A percentile compares a stretch with the other conserved stretches of the same genome.
These are phyloP conservation scores for Tephrocybe rancida DNA, from an alignment of 768 basidiomycete genomes.

Conservation along the genomic window DNA sequence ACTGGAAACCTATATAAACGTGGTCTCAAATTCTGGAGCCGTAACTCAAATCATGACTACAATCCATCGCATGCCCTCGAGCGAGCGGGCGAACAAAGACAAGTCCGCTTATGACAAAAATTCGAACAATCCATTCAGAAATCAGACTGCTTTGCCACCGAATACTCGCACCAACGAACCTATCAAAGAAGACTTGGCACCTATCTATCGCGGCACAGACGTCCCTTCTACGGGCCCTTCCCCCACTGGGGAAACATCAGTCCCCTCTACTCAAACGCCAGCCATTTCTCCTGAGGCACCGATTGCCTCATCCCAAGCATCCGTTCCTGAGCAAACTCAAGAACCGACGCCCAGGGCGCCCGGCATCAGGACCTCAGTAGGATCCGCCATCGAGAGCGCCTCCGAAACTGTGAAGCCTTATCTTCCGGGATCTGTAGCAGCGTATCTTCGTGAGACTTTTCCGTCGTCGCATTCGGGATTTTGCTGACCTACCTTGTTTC, in stretches of 20 bases:
- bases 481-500: background rate
- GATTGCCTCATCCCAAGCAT: too few species aligned
- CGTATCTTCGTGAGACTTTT: constrained; percentile 1
- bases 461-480: background rate
- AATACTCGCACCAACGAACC: too few species aligned
- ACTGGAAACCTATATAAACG: too few species aligned
- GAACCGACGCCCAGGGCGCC: too few species aligned
- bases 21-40: background rate
- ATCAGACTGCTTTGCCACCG: background rate
- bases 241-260: too few species aligned
- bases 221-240: too few species aligned
- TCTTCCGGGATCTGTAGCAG: constrained; percentile 11
- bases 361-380: too few species aligned
- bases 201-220: too few species aligned
- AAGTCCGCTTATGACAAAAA: background rate
- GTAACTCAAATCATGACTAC: background rate
- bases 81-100: constrained; percentile 7
- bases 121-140: background rate
- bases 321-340: too few species aligned
- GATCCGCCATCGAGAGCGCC: constrained; percentile 7
- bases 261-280: too few species aligned
- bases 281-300: too few species aligned
- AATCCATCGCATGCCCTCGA: constrained; percentile 5
- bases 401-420: constrained; percentile 12
- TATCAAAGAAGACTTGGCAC: too few species aligned